Evolutionary conservation across 345 rosid species (phyloP).

Genomic region (Fremontodendron californicum): DNA sequence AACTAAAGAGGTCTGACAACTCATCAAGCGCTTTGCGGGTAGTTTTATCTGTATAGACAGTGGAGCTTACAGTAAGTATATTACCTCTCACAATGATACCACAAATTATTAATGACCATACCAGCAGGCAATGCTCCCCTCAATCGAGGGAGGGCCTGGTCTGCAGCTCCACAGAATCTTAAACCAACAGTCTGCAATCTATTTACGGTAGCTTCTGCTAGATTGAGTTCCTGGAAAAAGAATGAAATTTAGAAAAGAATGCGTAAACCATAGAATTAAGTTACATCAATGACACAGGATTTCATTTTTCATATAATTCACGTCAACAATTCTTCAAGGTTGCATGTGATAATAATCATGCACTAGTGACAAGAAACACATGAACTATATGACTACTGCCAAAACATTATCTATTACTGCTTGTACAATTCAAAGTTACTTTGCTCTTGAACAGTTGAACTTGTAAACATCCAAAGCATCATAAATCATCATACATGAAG

Average conservation of each 20-base stretch:
- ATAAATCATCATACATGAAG: neutral
- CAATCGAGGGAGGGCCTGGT: conserved; percentile 89
- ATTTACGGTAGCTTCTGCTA: conserved; percentile 86
- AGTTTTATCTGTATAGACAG: conserved; percentile 58
- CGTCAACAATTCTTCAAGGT: neutral
- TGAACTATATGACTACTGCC: neutral
- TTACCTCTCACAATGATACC: neutral
- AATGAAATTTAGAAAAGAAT: conserved; percentile 17
- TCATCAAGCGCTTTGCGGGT: conserved; percentile 89
- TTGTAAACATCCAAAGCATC: neutral
- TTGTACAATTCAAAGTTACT: neutral
- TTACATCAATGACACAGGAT: neutral
- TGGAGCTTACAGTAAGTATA: conserved; percentile 6
- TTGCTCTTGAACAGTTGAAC: neutral
- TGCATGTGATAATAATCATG: neutral
- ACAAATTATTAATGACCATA: conserved; percentile 21
- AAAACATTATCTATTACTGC: neutral
- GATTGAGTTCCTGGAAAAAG: conserved; percentile 72
- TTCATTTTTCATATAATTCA: neutral
- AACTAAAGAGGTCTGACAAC: conserved; percentile 64
- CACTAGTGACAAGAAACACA: neutral
- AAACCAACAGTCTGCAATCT: conserved; percentile 88
- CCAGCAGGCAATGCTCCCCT: conserved; percentile 93
- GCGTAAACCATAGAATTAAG: conserved; percentile 3
- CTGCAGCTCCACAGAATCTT: conserved; percentile 89